Conservation (phyloP, 805 yeast genomes). For the Teunomyces lycoperdinae region DNA sequence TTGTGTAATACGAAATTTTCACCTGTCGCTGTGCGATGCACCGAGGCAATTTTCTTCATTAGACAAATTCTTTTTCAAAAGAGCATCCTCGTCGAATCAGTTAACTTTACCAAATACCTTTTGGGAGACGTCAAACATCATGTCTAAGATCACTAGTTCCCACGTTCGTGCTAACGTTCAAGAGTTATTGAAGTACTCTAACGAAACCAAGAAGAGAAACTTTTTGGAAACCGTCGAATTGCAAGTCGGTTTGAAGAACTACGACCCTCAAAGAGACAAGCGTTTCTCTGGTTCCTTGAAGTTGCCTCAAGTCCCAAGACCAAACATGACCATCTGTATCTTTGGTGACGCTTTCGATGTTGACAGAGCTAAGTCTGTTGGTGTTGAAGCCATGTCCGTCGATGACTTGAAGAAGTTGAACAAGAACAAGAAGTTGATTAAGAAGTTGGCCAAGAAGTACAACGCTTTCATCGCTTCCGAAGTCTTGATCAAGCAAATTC, state of each 20-base stretch:
- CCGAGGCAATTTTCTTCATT: not conserved
- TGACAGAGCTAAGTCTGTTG: conserved; percentile 99
- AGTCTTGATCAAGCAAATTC: conserved; percentile 98
- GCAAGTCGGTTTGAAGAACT: conserved; percentile 99
- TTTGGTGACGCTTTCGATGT: conserved; percentile 99
- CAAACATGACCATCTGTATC: conserved; percentile 99
- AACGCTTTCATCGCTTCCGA: conserved; percentile 99
- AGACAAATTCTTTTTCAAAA: not conserved
- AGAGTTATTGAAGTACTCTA: conserved; percentile 85
- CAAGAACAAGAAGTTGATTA: conserved; percentile 99
- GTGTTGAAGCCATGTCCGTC: conserved; percentile 99
- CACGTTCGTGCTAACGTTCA: conserved; percentile 97
- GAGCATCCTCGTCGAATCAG: conserved; percentile 56
- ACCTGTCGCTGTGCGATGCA: not conserved
- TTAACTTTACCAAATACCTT: conserved; percentile 41
- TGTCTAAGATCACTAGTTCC: conserved; percentile 88
- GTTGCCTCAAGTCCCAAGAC: conserved; percentile 99
- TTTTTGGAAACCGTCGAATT: conserved; percentile 99
- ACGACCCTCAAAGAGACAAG: conserved; percentile 99
- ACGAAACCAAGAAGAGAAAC: conserved; percentile 99
- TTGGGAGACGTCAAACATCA: conserved; percentile 73
- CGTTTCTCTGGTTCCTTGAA: conserved; percentile 99
- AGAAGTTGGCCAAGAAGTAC: conserved; percentile 99
- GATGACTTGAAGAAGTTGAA: conserved; percentile 99
- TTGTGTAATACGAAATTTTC: conserved; percentile 3